Conservation (phyloP, 331 rosid species). For the Arachis monticola region DNA sequence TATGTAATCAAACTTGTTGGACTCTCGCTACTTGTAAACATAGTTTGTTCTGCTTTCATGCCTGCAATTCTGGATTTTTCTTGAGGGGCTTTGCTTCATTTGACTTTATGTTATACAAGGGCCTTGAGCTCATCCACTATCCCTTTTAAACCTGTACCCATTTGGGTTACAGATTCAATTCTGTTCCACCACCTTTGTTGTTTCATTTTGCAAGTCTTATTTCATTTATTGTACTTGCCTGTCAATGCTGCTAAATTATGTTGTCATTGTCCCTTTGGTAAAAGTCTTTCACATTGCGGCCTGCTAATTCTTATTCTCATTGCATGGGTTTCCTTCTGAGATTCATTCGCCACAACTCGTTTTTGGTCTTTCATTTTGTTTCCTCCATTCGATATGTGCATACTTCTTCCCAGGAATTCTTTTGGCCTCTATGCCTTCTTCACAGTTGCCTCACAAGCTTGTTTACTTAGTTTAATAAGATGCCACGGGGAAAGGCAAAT, state of each 20-base stretch:
- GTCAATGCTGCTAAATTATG: conserved; percentile 53
- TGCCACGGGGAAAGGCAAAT: conserved; percentile 76
- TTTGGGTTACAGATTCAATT: conserved; percentile 53
- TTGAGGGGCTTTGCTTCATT: conserved; percentile 42
- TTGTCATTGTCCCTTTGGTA: conserved; percentile 56
- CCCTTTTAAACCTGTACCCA: conserved; percentile 46
- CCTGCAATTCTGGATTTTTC: conserved; percentile 41
- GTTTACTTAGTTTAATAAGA: conserved; percentile 75
- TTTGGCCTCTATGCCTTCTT: conserved; percentile 98
- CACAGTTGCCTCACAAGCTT: conserved; percentile 94
- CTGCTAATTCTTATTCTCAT: conserved; percentile 60
- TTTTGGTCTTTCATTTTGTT: conserved; percentile 74
- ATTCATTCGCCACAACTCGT: conserved; percentile 66
- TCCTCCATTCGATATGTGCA: conserved; percentile 82
- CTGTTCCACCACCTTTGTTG: conserved; percentile 55
- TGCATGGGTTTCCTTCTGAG: conserved; percentile 58
- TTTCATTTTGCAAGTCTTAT: conserved; percentile 49
- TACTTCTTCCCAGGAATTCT: conserved; percentile 94
- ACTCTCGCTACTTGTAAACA: conserved; percentile 33
- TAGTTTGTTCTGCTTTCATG: conserved; percentile 47
- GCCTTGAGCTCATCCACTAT: conserved; percentile 53
- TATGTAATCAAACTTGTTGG: conserved; percentile 31
- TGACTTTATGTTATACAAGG: conserved; percentile 56
- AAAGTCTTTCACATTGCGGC: conserved; percentile 52
- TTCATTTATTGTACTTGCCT: conserved; percentile 48